A percentile compares a stretch with the other conserved stretches of the same genome.
Conservation (phyloP, 768 basidiomycete species). For the Mycena latifolia region DNA sequence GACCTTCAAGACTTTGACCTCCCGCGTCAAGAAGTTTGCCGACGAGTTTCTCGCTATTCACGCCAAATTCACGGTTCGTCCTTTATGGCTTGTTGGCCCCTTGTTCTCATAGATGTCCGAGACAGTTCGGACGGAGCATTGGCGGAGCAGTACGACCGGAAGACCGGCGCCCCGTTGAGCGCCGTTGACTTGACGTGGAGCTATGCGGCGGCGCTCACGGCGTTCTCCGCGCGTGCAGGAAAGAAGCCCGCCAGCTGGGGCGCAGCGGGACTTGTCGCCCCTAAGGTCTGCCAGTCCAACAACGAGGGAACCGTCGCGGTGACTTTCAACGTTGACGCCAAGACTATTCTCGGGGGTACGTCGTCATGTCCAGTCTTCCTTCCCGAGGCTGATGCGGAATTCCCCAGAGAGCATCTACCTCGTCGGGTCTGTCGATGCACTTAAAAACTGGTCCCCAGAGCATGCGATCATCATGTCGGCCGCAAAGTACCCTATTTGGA, state of each 20-base stretch:
- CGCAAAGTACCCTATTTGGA: slow-evolving; percentile 77
- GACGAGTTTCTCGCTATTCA: slow-evolving; percentile 73
- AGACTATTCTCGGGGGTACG: slow-evolving; percentile 70
- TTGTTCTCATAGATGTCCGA: background rate
- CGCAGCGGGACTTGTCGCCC: slow-evolving; percentile 64
- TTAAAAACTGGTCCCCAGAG: slow-evolving; percentile 72
- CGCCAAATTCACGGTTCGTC: slow-evolving; percentile 63
- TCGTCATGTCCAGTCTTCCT: slow-evolving; percentile 25
- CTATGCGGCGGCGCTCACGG: slow-evolving; percentile 76
- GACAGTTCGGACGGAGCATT: slow-evolving; percentile 66
- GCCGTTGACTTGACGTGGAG: slow-evolving; percentile 83
- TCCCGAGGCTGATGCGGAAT: background rate
- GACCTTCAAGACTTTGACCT: slow-evolving; percentile 62
- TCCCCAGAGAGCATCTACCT: slow-evolving; percentile 75
- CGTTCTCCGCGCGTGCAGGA: slow-evolving; percentile 64
- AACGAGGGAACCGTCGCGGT: slow-evolving; percentile 55
- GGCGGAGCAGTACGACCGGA: slow-evolving; percentile 71
- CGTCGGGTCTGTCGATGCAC: slow-evolving; percentile 67
- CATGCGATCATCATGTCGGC: slow-evolving; percentile 67
- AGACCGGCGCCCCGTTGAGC: slow-evolving; percentile 64
- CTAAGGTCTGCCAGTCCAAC: slow-evolving; percentile 53
- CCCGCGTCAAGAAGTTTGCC: slow-evolving; percentile 67
- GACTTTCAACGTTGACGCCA: slow-evolving; percentile 73
- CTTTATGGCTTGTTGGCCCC: background rate
- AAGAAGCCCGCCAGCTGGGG: slow-evolving; percentile 71